Conservation (phyloP, 768 basidiomycete species). For the Lanmaoa rubissima region DNA sequence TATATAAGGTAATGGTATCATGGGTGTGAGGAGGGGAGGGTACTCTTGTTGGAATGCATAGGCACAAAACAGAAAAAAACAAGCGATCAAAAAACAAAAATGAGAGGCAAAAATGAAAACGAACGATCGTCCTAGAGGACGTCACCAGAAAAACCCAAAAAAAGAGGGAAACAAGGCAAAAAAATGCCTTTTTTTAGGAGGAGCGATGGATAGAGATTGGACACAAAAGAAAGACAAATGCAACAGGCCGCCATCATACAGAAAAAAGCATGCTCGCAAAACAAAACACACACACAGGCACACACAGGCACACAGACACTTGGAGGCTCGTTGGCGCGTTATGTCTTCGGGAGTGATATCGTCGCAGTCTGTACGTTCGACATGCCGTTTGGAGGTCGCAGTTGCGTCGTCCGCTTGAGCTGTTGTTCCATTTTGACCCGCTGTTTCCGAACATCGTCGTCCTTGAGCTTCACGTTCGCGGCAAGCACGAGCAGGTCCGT, state of each 20-base stretch:
- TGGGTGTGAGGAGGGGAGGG: not conserved
- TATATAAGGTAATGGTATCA: slow-evolving; percentile 18
- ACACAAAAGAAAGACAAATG: not conserved
- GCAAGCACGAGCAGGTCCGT: slow-evolving; percentile 63
- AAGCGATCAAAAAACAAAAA: slow-evolving; percentile 3
- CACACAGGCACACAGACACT: not conserved
- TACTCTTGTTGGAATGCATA: slow-evolving; percentile 18
- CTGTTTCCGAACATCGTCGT: slow-evolving; percentile 76
- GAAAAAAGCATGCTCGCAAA: slow-evolving; percentile 7
- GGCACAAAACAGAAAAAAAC: not conserved
- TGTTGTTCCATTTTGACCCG: slow-evolving; percentile 74
- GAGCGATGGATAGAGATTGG: no score
- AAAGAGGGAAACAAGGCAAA: not conserved
- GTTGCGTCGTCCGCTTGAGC: slow-evolving; percentile 55
- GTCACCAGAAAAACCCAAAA: not conserved
- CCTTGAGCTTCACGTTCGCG: slow-evolving; percentile 68
- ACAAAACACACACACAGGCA: not conserved
- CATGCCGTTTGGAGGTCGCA: slow-evolving; percentile 31
- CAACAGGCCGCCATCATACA: slow-evolving; percentile 3
- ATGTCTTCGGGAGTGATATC: slow-evolving; percentile 31
- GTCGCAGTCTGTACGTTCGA: slow-evolving; percentile 25
- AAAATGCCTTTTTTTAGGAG: not conserved
- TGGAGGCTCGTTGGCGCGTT: not conserved
- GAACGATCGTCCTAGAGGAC: not conserved
- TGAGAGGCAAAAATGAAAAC: not conserved